These are phyloP conservation scores for Pythium phragmitis DNA, from an alignment of 352 stramenopile genomes.

Conservation along the genomic window DNA sequence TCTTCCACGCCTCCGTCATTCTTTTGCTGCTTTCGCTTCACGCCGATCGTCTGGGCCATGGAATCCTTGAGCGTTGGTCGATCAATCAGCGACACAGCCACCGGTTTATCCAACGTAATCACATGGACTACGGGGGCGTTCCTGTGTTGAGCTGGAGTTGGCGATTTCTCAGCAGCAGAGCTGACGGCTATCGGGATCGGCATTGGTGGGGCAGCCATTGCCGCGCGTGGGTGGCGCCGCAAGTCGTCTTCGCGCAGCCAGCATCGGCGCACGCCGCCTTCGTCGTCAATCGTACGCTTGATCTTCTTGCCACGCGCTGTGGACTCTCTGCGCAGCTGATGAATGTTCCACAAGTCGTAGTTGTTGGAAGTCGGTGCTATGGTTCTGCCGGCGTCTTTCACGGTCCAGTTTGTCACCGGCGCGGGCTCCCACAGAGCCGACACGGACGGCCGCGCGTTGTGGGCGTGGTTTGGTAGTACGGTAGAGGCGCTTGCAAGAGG, in stretches of 20 bases:
- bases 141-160: too few relatives aligned
- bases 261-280: not conserved
- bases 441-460: too few relatives aligned
- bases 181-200: too few relatives aligned
- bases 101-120: not conserved
- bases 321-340: conserved; percentile 2
- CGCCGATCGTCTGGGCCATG: not conserved
- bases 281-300: not conserved
- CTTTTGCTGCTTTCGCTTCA: not conserved
- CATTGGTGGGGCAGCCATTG: too few relatives aligned
- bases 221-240: too few relatives aligned
- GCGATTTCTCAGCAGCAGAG: too few relatives aligned
- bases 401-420: not conserved
- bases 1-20: too few relatives aligned
- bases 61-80: not conserved
- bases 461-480: too few relatives aligned
- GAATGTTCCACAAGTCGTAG: not conserved
- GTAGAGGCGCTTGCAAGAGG: too few relatives aligned
- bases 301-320: conserved; percentile 1
- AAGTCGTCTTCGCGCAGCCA: conserved; percentile 6
- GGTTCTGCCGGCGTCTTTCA: not conserved
- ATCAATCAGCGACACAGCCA: not conserved
- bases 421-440: not conserved
- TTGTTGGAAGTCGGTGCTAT: conserved; percentile 3
- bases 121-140: not conserved